phyloP scores from a whole-genome alignment of 352 stramenopile species.

The Lagenidium giganteum region DNA sequence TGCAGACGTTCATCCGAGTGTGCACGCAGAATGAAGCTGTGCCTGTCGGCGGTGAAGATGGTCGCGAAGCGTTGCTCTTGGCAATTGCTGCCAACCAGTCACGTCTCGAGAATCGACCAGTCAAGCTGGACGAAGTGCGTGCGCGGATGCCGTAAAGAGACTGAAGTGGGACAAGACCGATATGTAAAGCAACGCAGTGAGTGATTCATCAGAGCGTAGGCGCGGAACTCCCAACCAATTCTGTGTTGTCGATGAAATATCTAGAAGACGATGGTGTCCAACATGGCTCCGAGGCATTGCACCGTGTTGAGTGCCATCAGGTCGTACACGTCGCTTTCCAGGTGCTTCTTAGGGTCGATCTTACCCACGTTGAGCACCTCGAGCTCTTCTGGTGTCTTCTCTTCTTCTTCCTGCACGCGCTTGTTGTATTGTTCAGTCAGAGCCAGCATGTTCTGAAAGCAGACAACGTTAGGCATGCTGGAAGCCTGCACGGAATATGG shows the following conservation, averaged over 20 bases:
- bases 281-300: conserved; percentile 97
- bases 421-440: conserved; percentile 98
- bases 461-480: not conserved
- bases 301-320: conserved; percentile 99
- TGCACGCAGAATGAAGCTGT: conserved; percentile 28
- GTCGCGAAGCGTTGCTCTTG: conserved; percentile 60
- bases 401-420: conserved; percentile 91
- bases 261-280: conserved; percentile 99
- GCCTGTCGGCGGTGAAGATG: conserved; percentile 51
- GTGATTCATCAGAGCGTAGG: too few species aligned
- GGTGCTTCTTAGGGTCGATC: conserved; percentile 92
- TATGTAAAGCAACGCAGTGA: too few species aligned
- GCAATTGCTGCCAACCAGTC: conserved; percentile 66
- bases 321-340: conserved; percentile 94
- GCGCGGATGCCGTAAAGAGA: too few species aligned
- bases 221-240: too few species aligned
- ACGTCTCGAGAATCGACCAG: conserved; percentile 56
- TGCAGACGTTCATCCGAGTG: conserved; percentile 64
- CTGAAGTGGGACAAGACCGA: too few species aligned
- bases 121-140: conserved; percentile 54
- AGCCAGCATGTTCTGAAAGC: conserved; percentile 92
- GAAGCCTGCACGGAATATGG: too few species aligned
- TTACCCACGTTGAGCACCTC: conserved; percentile 98
- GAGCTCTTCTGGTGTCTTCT: conserved; percentile 97
- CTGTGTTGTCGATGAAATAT: too few species aligned